Evolutionary conservation across 495 filamentous ascomycete genomes (phyloP).

Genomic region (Aspergillus ostianus): DNA sequence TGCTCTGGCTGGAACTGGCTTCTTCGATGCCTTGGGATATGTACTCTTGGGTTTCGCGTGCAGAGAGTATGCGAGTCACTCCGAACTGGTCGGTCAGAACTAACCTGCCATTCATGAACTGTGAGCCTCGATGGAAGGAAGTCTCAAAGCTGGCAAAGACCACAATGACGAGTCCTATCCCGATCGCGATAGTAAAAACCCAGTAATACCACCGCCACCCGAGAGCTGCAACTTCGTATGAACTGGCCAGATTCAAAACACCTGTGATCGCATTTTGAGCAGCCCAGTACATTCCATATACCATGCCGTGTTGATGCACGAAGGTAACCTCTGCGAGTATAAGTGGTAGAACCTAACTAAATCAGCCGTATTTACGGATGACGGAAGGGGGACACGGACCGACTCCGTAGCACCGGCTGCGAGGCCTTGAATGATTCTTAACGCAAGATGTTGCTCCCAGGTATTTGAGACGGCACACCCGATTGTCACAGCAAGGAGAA

Average conservation of each 20-base stretch:
- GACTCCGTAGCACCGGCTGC: slow-evolving; percentile 37
- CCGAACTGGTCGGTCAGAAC: slow-evolving; percentile 40
- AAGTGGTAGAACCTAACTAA: slow-evolving; percentile 30
- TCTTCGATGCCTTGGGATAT: slow-evolving; percentile 4
- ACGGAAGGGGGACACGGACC: slow-evolving; percentile 13
- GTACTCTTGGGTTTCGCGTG: slow-evolving; percentile 7
- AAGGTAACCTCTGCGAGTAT: slow-evolving; percentile 37
- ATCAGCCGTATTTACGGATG: background rate
- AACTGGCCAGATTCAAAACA: slow-evolving; percentile 28
- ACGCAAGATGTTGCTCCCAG: slow-evolving; percentile 30
- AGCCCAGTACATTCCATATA: slow-evolving; percentile 35
- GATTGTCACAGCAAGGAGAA: slow-evolving; percentile 25
- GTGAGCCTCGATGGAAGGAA: slow-evolving; percentile 24
- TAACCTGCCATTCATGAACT: slow-evolving; percentile 25
- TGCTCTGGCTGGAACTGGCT: slow-evolving; percentile 3
- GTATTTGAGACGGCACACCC: slow-evolving; percentile 30
- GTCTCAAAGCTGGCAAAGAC: slow-evolving; percentile 34
- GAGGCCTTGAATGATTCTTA: slow-evolving; percentile 34
- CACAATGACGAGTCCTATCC: slow-evolving; percentile 30
- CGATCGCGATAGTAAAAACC: slow-evolving; percentile 33
- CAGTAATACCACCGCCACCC: slow-evolving; percentile 43
- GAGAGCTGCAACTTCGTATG: slow-evolving; percentile 31
- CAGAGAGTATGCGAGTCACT: slow-evolving; percentile 27
- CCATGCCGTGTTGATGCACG: slow-evolving; percentile 29
- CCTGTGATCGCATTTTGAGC: slow-evolving; percentile 34